These are phyloP conservation scores for Penicillium soppii DNA, from an alignment of 495 filamentous ascomycete species.

Conservation along the genomic window DNA sequence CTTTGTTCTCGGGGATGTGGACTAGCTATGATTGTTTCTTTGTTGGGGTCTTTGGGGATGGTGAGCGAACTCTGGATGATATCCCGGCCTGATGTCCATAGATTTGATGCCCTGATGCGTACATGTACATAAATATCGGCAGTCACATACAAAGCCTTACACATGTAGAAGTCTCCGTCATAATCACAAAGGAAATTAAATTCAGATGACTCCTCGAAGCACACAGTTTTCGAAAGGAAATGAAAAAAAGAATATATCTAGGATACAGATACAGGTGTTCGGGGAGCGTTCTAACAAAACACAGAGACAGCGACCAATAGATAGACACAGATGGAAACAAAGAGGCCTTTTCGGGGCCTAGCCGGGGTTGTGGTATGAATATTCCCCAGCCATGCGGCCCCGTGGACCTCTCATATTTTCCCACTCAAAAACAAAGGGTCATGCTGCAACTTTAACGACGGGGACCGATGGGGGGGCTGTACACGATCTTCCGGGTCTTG, in stretches of 20 bases:
- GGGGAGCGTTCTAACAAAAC: conserved; percentile 48
- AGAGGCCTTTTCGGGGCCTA: conserved; percentile 24
- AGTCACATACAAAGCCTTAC: too few relatives aligned
- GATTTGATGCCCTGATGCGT: too few relatives aligned
- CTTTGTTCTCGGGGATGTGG: conserved; percentile 64
- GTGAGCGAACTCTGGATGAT: conserved; percentile 67
- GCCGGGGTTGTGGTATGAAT: conserved; percentile 25
- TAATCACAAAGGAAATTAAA: conserved; percentile 46
- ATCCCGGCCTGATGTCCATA: conserved; percentile 13
- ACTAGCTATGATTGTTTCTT: conserved; percentile 69
- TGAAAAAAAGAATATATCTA: conserved; percentile 45
- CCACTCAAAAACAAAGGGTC: conserved; percentile 31
- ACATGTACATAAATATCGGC: background rate
- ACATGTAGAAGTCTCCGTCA: background rate
- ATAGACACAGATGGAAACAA: conserved; percentile 30
- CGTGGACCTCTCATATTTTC: conserved; percentile 34
- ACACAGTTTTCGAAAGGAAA: conserved; percentile 45
- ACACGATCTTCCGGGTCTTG: conserved; percentile 92
- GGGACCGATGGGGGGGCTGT: conserved; percentile 65
- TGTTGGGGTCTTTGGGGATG: conserved; percentile 74
- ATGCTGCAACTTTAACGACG: conserved; percentile 38
- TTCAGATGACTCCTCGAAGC: conserved; percentile 36
- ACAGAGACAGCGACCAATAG: conserved; percentile 34
- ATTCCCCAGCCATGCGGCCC: conserved; percentile 31
- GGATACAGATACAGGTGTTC: conserved; percentile 51